Conservation (phyloP, 139 green algal genomes). For the Tetratostichococcus sp. region DNA sequence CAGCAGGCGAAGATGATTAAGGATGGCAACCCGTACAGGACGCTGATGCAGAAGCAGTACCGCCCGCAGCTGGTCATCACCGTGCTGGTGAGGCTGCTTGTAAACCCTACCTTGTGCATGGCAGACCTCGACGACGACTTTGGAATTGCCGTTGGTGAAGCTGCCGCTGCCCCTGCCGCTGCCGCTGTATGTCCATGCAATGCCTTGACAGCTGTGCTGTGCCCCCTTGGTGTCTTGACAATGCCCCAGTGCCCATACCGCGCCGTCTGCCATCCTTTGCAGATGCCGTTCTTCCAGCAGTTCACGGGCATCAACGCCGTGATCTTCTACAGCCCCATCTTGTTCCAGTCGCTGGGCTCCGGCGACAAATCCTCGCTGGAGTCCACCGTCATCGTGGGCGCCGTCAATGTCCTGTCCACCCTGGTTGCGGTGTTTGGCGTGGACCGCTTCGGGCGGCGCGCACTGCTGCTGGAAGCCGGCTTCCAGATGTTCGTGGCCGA, state of each 20-base stretch:
- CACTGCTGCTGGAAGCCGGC: constrained; percentile 19
- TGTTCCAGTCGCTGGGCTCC: constrained; percentile 28
- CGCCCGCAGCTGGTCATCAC: constrained; percentile 24
- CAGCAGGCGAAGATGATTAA: neutral
- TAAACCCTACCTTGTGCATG: too few relatives aligned
- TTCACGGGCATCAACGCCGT: constrained; percentile 33
- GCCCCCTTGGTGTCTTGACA: too few relatives aligned
- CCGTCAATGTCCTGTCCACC: constrained; percentile 48
- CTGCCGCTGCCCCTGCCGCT: too few relatives aligned
- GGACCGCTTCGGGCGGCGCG: constrained; percentile 15
- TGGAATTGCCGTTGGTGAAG: too few relatives aligned
- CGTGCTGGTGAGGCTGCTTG: neutral
- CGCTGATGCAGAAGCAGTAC: constrained; percentile 15
- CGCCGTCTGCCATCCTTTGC: too few relatives aligned
- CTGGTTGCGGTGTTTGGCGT: constrained; percentile 53
- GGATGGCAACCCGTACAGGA: constrained; percentile 16
- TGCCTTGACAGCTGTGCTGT: too few relatives aligned
- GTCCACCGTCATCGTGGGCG: constrained; percentile 1
- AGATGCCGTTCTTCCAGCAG: constrained; percentile 16
- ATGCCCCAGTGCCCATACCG: too few relatives aligned
- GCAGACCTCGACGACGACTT: too few relatives aligned
- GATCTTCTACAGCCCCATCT: constrained; percentile 27
- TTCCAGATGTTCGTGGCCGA: constrained; percentile 29
- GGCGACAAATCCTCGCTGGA: neutral
- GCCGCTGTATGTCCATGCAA: neutral